Base-by-base conservation (phyloP, 441 rosid species). In the Erysimum cheiri region DNA sequence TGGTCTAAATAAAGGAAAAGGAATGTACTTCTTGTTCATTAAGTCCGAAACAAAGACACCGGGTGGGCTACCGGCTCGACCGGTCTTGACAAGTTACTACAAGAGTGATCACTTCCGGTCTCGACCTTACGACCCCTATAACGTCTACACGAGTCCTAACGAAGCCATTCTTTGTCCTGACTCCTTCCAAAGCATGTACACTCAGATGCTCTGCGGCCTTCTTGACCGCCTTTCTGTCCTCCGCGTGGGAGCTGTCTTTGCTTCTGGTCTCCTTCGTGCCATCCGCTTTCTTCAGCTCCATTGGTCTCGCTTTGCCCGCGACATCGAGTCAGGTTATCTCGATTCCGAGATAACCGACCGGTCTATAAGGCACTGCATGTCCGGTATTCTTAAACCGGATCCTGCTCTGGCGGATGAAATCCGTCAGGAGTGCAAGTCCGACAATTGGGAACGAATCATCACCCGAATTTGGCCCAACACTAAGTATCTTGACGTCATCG, bases 81-180 rank as follows among this genome's bases (percentile, higher is more conserved):
- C 98, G 5, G 98, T 91, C 2, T 79, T 93, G 3, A 93, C 98
- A 6, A 93, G 98, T 76, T 91, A 91, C 82, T 93, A 93, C 90
- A 93, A 86, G 55, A 90, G 97, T 56, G 91, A 89, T 3, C 96
- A 93, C 50, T 93, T 93, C 85, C 81, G 79, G 82, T 85, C 89
- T 44, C 85, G 97, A 26, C 96, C 90, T 0, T 88, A 83, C 24
- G 97, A 93, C 55, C 97, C 94, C 0, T 89, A 86, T 76, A 86
- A 81, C 31, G 96, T 87, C 5, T 90, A 90, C 85, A 93, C 97
- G 0, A 93, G 98, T 83, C 96, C 98, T 10, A 91, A 91, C 72
- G 96, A 91, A 63, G 88, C 97, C 50, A 86, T 93, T 50, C 96
- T 93, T 36, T 93, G 97, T 60, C 59, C 93, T 0, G 97, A 93